phyloP scores from a whole-genome alignment of 176 grass and related monocot species.

The Cenchrus americanus region DNA sequence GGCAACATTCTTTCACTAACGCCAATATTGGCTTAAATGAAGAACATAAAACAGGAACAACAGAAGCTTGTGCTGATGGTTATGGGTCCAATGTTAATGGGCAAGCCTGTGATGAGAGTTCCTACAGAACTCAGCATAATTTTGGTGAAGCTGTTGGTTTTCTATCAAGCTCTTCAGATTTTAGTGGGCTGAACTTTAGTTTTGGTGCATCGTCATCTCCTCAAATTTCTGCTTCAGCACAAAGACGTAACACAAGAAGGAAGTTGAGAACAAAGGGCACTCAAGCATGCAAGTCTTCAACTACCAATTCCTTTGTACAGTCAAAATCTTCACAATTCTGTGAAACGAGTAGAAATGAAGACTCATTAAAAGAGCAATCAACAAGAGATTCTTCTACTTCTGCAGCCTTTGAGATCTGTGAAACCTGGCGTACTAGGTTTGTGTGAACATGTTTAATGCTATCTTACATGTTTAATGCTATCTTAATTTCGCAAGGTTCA shows the following conservation, averaged over 20 bases:
- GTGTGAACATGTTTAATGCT: slow-evolving; percentile 32
- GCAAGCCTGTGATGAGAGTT: slow-evolving; percentile 35
- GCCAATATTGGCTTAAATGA: slow-evolving; percentile 26
- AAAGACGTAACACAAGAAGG: slow-evolving; percentile 68
- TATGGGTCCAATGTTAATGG: slow-evolving; percentile 17
- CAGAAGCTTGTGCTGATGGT: slow-evolving; percentile 43
- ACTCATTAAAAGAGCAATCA: slow-evolving; percentile 37
- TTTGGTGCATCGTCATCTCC: slow-evolving; percentile 46
- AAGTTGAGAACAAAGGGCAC: slow-evolving; percentile 61
- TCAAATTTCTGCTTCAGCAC: slow-evolving; percentile 34
- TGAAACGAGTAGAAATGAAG: slow-evolving; percentile 46
- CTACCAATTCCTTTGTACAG: slow-evolving; percentile 36
- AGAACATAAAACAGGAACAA: slow-evolving; percentile 19
- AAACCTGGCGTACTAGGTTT: slow-evolving; percentile 94
- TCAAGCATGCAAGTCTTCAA: slow-evolving; percentile 42
- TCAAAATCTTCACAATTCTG: slow-evolving; percentile 36
- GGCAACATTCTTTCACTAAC: slow-evolving; percentile 46
- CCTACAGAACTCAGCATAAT: slow-evolving; percentile 6
- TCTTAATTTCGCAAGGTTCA: slow-evolving; percentile 21
- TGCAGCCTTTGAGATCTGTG: slow-evolving; percentile 61
- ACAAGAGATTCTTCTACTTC: slow-evolving; percentile 39
- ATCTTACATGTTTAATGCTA: slow-evolving; percentile 32
- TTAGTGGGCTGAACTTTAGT: slow-evolving; percentile 48
- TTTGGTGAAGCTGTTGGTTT: slow-evolving; percentile 33
- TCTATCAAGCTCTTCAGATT: slow-evolving; percentile 42